Base-by-base conservation (phyloP, 2,329 filamentous ascomycete species). In the Amesomyces nigricolor region DNA sequence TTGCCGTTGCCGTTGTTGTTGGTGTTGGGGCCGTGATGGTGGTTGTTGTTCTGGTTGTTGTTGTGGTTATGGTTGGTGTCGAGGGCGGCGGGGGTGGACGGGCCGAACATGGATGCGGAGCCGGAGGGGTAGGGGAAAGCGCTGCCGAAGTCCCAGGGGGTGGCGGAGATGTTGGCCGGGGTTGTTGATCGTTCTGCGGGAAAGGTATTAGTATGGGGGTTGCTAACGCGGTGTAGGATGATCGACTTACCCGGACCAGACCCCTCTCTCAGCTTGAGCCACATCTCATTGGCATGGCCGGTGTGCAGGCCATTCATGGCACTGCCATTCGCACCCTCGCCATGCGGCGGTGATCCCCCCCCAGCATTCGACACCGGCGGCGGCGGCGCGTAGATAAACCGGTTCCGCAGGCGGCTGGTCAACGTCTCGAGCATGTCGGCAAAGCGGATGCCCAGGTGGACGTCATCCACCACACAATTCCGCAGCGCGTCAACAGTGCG, bases 401-500 rank as follows among this genome's bases (percentile, higher is more conserved):
- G 81, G 62, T 85, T 84, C 52, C 88, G 81, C 59, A 92, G 77
- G 22, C 88, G 80, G 58, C 85, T 85, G 0, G 87, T 91, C 40
- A 94, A 73, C 1, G 86, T 88, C 64, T 91, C 85, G n/a, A 92
- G 80, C 47, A 92, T 79, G 64, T 91, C 88, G 16, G 89, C 88
- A 64, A 94, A 94, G 7, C 88, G 82, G 57, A 88, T 90, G n/a
- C 87, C 88, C 4, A 94, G 78, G 67, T 94, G 89, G 7, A 92
- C 88, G 62, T 94, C 89, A 65, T 94, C 89, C 4, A 92, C 88
- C 6, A 91, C 87, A 59, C 87, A 91, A 62, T 83, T 87, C 16
- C 87, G 81, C 37, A 94, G 77, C 1, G 87, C 88, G 61, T 85
- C 78, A 0, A 91, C 87, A 0, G 87, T 88, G 30, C 80, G 76